Base-by-base conservation (phyloP, 306 rosid genomes). In the Pterocarpus macrocarpus region DNA sequence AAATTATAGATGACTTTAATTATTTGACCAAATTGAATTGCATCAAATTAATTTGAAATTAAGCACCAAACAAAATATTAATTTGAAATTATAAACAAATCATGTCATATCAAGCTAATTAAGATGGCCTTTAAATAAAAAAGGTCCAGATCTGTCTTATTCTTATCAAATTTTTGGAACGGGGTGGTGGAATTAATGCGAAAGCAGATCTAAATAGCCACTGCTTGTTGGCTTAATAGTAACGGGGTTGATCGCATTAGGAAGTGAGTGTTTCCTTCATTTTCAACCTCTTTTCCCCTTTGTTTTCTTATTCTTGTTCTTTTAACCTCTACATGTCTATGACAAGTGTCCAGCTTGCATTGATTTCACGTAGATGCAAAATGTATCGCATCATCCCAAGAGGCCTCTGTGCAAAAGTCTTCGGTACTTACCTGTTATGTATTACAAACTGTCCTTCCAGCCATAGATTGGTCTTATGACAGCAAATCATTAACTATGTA, bases 391-490 rank as follows among this genome's bases (percentile, higher is more conserved):
- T 45, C 38, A 50, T 56, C 38, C 59, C 77, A 75, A 75, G 66
- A 38, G 61, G 73, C 32, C 39, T 85, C 81, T 77, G 79, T 78
- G 67, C 72, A 8, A 33, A 81, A 76, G 88, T 81, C 75, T 73
- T 82, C 43, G 57, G 53, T 5, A 59, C 71, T 74, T 52, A 58
- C 73, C 69, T 86, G 81, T 81, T 53, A 74, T 61, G 82, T 84
- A 79, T 64, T 75, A 57, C 76, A 52, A 73, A 85, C 79, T 82
- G 79, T 76, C 17, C 4, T 45, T 67, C 71, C 75, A 78, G 7
- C 59, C 84, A 68, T 13, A 59, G 7, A 30, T 81, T 78, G 74
- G 36, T 78, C 83, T 52, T 52, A 28, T 86, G 76, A 82, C 86
- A 86, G 34, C 76, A 82, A 72, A 77, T 73, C 75, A 36, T 71